phyloP scores from a whole-genome alignment of 345 rosid genomes.

The Citrus inodora region DNA sequence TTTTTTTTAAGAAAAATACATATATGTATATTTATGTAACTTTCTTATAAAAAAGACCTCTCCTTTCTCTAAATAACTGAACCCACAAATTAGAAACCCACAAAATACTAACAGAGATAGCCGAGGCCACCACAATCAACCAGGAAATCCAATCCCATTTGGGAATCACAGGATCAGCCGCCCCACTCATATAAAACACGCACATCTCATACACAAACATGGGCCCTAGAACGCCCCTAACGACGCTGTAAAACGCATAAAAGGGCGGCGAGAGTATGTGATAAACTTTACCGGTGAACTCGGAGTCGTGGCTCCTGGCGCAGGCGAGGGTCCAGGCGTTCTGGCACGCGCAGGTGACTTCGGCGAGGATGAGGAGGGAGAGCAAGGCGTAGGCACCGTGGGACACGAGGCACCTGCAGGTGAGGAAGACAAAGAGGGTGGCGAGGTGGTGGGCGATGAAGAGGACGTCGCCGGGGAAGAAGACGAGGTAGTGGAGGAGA shows the following conservation, averaged over 20 bases:
- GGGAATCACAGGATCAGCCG: slow-evolving; percentile 53
- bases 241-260: slow-evolving; percentile 60
- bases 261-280: slow-evolving; percentile 63
- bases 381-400: no score
- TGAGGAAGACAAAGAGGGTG: slow-evolving; percentile 79
- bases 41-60: slow-evolving; percentile 39
- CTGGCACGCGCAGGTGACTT: no score
- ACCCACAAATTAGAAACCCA: slow-evolving; percentile 86
- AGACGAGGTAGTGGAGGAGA: slow-evolving; percentile 72
- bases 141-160: slow-evolving; percentile 91
- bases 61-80: slow-evolving; percentile 51
- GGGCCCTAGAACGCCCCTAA: slow-evolving; percentile 70
- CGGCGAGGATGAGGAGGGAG: no score
- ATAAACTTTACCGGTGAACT: slow-evolving; percentile 50
- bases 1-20: neutral
- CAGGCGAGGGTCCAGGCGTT: no score
- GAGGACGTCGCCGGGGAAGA: slow-evolving; percentile 69
- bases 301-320: neutral
- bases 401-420: slow-evolving; percentile 62
- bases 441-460: slow-evolving; percentile 90
- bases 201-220: slow-evolving; percentile 61
- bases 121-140: slow-evolving; percentile 60
- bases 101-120: slow-evolving; percentile 68
- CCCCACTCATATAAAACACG: slow-evolving; percentile 45
- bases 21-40: slow-evolving; percentile 22